Base-by-base conservation (phyloP, 768 basidiomycete genomes). In the Cubamyces lactineus region DNA sequence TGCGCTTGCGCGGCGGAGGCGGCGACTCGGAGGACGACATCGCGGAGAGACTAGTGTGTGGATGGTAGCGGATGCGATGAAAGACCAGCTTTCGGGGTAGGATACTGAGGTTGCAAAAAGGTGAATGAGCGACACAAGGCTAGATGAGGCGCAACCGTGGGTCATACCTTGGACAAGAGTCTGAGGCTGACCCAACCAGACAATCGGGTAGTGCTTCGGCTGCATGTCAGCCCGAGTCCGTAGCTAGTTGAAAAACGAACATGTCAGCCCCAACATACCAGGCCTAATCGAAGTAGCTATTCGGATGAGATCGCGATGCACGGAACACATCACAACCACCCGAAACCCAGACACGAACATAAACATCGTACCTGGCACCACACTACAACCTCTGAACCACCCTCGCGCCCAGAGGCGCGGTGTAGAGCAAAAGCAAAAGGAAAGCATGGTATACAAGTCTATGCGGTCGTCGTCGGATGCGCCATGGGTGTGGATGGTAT, bases 401-500 rank as follows among this genome's bases (percentile, higher is more conserved):
- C n/a, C n/a, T n/a, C n/a, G n/a, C n/a, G n/a, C n/a, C n/a, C n/a
- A n/a, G n/a, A n/a, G n/a, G n/a, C n/a, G n/a, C n/a, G n/a, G n/a
- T n/a, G n/a, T 30, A 30, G 26, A 6, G 54, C 26, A 16, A 6
- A 39, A 41, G 45, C n/a, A n/a, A 17, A 8, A 15, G 6, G 11
- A 52, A 26, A 16, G 28, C 41, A 38, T 63, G 52, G 51, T 54
- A 63, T 63, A 53, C 59, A 60, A 46, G 46, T 63, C 57, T 63
- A 57, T 53, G 56, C 17, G 46, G n/a, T n/a, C n/a, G 45, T 43
- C 60, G 53, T 38, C 19, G 30, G 12, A 34, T 21, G 26, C 1
- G 38, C 28, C 28, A 30, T 30, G 28, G 28, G 28, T 30, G 45
- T 19, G 42, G 15, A 24, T 53, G 40, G 40, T 55, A 59, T 63